Percentiles rank a stretch among this genome's conserved stretches.
Conservation (phyloP, 192 early-diverging fungal genomes). For the Funneliformis geosporum region DNA sequence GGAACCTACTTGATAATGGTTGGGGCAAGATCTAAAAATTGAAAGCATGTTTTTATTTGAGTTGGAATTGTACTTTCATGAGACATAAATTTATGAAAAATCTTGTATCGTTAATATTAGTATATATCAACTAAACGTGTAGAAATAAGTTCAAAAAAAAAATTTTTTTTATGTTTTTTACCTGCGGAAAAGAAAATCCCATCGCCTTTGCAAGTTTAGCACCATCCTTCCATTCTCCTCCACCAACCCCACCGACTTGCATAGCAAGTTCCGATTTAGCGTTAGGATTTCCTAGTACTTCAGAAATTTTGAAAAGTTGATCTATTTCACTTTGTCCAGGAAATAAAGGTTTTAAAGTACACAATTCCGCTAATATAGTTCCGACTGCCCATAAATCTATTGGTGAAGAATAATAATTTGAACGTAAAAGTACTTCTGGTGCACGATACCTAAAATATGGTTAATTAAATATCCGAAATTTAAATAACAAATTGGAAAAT, state of each 20-base stretch:
- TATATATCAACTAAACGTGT: too few species aligned
- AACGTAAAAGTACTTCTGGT: conserved; percentile 89
- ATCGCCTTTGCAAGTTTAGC: conserved; percentile 65
- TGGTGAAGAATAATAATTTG: conserved; percentile 80
- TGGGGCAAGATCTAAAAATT: conserved; percentile 1
- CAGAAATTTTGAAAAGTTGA: conserved; percentile 84
- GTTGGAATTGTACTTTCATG: not conserved
- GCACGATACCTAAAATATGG: conserved; percentile 78
- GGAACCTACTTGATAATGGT: not conserved
- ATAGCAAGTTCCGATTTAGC: not conserved
- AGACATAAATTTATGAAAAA: not conserved
- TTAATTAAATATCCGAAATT: not conserved
- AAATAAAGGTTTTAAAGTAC: conserved; percentile 85
- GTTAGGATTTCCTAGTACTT: conserved; percentile 75
- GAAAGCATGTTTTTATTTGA: not conserved
- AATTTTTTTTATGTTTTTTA: conserved; percentile 28
- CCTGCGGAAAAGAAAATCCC: conserved; percentile 65
- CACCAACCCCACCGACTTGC: not conserved
- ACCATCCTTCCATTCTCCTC: conserved; percentile 76
- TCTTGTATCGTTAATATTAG: not conserved
- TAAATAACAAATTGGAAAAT: not conserved
- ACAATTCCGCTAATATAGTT: conserved; percentile 88
- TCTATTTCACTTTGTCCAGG: conserved; percentile 94
- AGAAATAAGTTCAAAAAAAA: not conserved
- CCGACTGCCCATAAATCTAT: conserved; percentile 98